These are phyloP conservation scores for Colletotrichum kahawae DNA, from an alignment of 2,329 filamentous ascomycete species.

Conservation along the genomic window DNA sequence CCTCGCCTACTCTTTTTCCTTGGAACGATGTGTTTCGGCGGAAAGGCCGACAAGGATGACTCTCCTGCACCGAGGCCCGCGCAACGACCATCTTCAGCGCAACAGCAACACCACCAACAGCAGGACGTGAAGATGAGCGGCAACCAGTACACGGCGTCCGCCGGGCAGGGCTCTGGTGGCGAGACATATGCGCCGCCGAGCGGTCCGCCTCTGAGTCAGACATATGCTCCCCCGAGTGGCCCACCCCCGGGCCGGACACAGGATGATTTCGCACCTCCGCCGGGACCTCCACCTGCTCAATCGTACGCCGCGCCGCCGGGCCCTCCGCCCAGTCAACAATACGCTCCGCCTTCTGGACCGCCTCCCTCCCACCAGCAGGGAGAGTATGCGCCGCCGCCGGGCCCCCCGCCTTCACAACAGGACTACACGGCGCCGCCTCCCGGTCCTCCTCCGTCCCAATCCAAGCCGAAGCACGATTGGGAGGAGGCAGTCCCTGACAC, in stretches of 20 bases:
- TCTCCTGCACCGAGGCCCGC: conserved; percentile 45
- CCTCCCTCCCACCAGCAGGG: conserved; percentile 29
- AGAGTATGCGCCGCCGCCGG: conserved; percentile 32
- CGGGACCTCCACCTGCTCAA: conserved; percentile 26
- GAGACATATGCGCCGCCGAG: not conserved
- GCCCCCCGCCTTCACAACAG: conserved; percentile 31
- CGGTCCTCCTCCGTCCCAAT: conserved; percentile 31
- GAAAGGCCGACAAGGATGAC: conserved; percentile 43
- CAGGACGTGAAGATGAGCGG: conserved; percentile 29
- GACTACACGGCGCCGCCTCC: conserved; percentile 40
- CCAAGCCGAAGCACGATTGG: conserved; percentile 67
- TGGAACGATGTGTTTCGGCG: conserved; percentile 55
- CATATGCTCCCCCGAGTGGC: not conserved
- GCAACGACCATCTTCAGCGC: conserved; percentile 23
- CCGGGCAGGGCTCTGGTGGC: conserved; percentile 8
- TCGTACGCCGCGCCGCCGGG: conserved; percentile 26
- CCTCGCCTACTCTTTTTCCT: not conserved
- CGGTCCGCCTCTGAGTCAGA: not conserved
- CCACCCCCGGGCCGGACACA: conserved; percentile 4
- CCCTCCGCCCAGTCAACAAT: conserved; percentile 33
- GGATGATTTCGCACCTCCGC: conserved; percentile 28
- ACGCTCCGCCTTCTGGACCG: conserved; percentile 39
- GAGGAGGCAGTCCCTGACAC: conserved; percentile 73
- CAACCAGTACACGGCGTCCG: conserved; percentile 29
- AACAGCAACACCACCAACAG: conserved; percentile 4